Base-by-base conservation (phyloP, 176 grass and related monocot species). In the Stipa capillata region DNA sequence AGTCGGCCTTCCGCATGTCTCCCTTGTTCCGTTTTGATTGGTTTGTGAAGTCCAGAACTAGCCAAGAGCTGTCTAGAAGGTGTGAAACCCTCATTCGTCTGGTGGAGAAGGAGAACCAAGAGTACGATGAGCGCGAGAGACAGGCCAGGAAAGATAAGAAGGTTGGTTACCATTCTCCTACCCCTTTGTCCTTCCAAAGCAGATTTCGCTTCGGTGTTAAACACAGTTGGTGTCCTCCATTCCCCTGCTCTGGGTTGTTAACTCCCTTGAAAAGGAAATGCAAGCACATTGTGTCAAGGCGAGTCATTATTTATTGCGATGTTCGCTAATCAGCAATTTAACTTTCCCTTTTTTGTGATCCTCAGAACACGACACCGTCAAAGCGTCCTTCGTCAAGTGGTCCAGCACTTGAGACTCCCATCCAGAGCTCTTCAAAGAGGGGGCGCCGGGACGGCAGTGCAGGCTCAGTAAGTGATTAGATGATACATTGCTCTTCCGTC, bases 21-120 rank as follows among this genome's bases (percentile, higher is more conserved):
- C 79, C 82, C 33, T 78, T 94, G 85, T 94, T 94, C 37, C 85
- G 92, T 25, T 91, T 94, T 56, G 92, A 91, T 80, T 94, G 92
- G 92, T 94, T 94, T 78, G 92, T 94, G 60, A 90, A 94, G 54
- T 94, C 92, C 9, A 86, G 92, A 16, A 91, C 92, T 16, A 83
- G 76, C 56, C 92, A 94, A 61, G 92, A 94, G 64, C 68, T 94
- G 39, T 83, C 88, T 77, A 91, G 88, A 49, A 86, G 92, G 35
- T 89, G 92, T 20, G 92, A 94, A 73, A 94, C 92, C 28, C 88
- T 94, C 69, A 86, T 94, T 42, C 85, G 92, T 14, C 83, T 94
- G 11, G 92, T 94, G 24, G 92, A 94, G 88, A 94, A 91, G 74
- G 86, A 94, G 85, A 94, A 89, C 58, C 88, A 94, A 83, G 92